Evolutionary conservation across 495 filamentous ascomycete species (phyloP), one percentile per base, ranked within the genome.

Genomic region (Xylaria nigripes): DNA sequence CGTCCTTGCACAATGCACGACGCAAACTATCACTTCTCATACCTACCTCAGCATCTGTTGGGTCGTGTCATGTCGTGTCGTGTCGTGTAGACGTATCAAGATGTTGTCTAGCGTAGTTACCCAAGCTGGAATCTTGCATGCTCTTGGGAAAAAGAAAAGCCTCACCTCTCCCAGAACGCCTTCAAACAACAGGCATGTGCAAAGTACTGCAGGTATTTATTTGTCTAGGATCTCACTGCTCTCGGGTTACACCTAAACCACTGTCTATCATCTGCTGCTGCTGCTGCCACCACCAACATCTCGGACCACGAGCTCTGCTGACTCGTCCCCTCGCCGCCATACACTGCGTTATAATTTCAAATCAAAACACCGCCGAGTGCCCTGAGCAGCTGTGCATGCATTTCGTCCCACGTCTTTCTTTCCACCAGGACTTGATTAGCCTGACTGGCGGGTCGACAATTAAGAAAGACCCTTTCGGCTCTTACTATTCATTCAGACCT

Each of bases 131-230:
- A 41, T 41, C 44, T 32, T 42, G n/a, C 43, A 27, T 22, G 19
- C 24, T 24, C 21, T 15, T 36, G 32, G 51, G 22, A 36, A 41
- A 38, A 55, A 49, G 45, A 55, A 49, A 55, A 55, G 36, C 52
- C 52, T 49, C 52, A 55, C 40, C 52, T 41, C 32, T 16, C 23
- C 25, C 32, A 36, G 32, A 7, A 12, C 36, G 15, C 16, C 4
- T 40, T 4, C 36, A 12, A 4, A 40, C 36, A 18, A 7, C 36
- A 2, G 3, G n/a, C 3, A 18, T 40, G 52, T 30, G 19, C 32
- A 23, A 32, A 10, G n/a, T n/a, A n/a, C n/a, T 21, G 45, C 6
- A 32, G 19, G 24, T 30, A 45, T 55, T 38, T 55, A 48, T 49
- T 49, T 45, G 46, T 55, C 27, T 45, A 45, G 42, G 53, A 27